phyloP scores from a whole-genome alignment of 768 basidiomycete genomes.

The Multifurca ochricompacta region DNA sequence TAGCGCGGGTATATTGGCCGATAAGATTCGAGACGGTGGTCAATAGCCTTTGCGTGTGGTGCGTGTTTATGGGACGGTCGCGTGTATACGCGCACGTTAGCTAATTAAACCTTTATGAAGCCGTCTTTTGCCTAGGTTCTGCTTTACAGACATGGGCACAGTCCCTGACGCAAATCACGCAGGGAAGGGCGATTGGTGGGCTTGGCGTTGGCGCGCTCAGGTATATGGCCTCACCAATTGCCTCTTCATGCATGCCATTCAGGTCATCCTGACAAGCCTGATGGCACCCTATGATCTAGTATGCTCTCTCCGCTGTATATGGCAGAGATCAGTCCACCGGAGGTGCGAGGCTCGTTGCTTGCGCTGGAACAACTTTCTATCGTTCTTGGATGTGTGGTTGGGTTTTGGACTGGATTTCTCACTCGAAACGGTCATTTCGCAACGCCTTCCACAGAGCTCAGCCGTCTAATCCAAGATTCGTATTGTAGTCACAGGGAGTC shows the following conservation, averaged over 20 bases:
- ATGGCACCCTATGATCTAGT: slow-evolving; percentile 29
- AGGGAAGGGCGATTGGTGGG: slow-evolving; percentile 71
- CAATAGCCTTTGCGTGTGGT: slow-evolving; percentile 67
- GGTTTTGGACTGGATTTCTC: slow-evolving; percentile 76
- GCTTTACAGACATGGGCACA: slow-evolving; percentile 57
- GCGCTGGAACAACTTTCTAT: slow-evolving; percentile 77
- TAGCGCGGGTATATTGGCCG: slow-evolving; percentile 56
- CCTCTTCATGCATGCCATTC: background rate
- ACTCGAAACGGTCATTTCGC: slow-evolving; percentile 54
- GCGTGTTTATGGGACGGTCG: slow-evolving; percentile 22
- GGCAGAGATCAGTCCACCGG: slow-evolving; percentile 78
- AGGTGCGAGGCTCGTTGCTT: slow-evolving; percentile 70
- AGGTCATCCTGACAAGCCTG: slow-evolving; percentile 4
- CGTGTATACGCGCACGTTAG: background rate
- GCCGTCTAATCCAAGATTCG: background rate
- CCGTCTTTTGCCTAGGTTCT: slow-evolving; percentile 67
- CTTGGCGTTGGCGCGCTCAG: slow-evolving; percentile 59
- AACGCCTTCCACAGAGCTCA: background rate
- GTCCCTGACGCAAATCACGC: slow-evolving; percentile 46
- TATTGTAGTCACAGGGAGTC: slow-evolving; percentile 45
- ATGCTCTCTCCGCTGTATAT: slow-evolving; percentile 79
- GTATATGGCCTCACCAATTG: slow-evolving; percentile 28
- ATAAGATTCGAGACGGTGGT: slow-evolving; percentile 58
- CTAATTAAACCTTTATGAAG: slow-evolving; percentile 28
- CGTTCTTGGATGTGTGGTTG: slow-evolving; percentile 71